Conservation (phyloP, 345 rosid species). For the Cardamine resedifolia region DNA sequence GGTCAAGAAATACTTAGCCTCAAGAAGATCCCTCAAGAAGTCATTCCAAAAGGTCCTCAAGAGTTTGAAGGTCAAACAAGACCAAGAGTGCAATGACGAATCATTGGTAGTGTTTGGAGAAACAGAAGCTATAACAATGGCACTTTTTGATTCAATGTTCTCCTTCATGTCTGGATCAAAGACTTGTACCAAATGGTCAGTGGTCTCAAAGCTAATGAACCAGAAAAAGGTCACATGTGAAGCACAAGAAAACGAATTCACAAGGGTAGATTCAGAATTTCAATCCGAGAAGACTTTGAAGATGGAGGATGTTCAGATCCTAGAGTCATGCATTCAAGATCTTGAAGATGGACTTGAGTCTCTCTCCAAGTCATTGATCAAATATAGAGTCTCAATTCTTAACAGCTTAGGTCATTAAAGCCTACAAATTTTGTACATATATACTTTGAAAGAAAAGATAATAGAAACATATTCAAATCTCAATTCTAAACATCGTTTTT, state of each 20-base stretch:
- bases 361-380: constrained; percentile 39
- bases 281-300: constrained; percentile 8
- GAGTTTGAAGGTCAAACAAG: background rate
- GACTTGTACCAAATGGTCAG: constrained; percentile 4
- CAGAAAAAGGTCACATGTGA: background rate
- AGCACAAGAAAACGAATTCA: constrained; percentile 5
- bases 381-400: constrained; percentile 50
- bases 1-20: constrained; percentile 27
- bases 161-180: constrained; percentile 30
- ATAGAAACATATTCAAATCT: background rate
- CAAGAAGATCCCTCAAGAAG: constrained; percentile 26
- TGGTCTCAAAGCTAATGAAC: constrained; percentile 22
- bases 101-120: constrained; percentile 19
- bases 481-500: background rate
- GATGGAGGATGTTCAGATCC: constrained; percentile 29
- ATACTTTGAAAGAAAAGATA: background rate
- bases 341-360: constrained; percentile 42
- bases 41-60: constrained; percentile 21
- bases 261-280: constrained; percentile 23
- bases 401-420: constrained; percentile 36
- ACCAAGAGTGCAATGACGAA: background rate
- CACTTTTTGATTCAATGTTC: no score
- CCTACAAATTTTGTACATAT: background rate
- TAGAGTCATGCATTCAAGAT: constrained; percentile 40
- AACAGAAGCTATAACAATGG: constrained; percentile 26